Base-by-base conservation (phyloP, 805 yeast species). In the Kuraishia piskuri region DNA sequence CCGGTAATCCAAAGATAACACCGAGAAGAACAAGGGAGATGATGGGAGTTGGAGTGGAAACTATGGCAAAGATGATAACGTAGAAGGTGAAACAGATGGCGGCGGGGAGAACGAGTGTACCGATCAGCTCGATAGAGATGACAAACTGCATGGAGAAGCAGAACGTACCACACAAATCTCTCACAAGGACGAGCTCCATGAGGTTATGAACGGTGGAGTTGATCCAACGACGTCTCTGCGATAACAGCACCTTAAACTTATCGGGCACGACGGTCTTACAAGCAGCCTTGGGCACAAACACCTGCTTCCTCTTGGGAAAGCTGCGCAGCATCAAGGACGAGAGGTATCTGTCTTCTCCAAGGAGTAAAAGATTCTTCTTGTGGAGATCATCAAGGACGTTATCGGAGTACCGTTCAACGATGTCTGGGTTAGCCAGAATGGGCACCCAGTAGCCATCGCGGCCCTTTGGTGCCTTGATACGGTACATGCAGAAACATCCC, bases 191-290 rank as follows among this genome's bases (percentile, higher is more conserved):
- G 63, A 90, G 79, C 68, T 90, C 97, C 83, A 91, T 79, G 68
- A 90, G 78, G 64, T 90, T 90, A 69, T 90, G 97, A 40, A 90
- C 91, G 0, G 97, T 91, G 3, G 97, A 90, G 68, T 90, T 90
- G 61, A 90, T 90, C 97, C 97, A 90, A 67, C 97, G 87, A 72
- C 97, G 88, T 67, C 97, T 85, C 67, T 90, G 97, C 1, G 96
- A 90, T 49, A 90, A 73, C 58, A 90, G 74, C 50, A 90, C 94
- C 57, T 70, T 77, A 66, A 90, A 90, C 50, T 77, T 76, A 61
- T 84, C 86, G 0, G 97, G 97, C n/a, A 86, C 97, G 56, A 89
- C 70, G 0, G 97, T 90, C 63, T 89, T 89, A 72, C 97, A 90
- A 3, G 88, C 92, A 5, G 97, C 97, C 66, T 89, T 89, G 2